phyloP scores from a whole-genome alignment of 305 asterid genomes.

The Solanum hybrid region DNA sequence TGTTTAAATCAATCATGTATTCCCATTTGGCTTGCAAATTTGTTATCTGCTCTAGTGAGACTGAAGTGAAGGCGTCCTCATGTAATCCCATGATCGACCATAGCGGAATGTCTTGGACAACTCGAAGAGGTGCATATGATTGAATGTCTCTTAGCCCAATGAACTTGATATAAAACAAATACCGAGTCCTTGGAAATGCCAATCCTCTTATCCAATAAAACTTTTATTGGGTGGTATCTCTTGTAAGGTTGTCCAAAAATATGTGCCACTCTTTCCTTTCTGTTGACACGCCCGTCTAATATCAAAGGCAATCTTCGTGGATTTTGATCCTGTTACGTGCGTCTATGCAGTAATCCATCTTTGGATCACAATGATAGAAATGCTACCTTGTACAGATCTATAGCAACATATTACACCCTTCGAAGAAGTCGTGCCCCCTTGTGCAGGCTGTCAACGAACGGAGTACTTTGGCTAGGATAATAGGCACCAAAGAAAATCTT shows the following conservation, averaged over 20 bases:
- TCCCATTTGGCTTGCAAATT: too few species aligned
- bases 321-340: not conserved
- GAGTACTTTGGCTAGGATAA: not conserved
- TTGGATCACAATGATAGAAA: not conserved
- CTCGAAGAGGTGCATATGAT: not conserved
- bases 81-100: not conserved
- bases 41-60: not conserved
- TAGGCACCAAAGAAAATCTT: not conserved
- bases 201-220: not conserved
- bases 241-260: not conserved
- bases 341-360: not conserved
- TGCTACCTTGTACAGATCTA: not conserved
- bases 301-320: not conserved
- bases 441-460: not conserved
- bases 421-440: not conserved
- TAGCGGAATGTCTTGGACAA: not conserved
- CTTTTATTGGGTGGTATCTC: not conserved
- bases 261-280: not conserved
- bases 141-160: not conserved
- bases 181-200: not conserved
- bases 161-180: not conserved
- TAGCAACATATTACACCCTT: too few species aligned
- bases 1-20: too few species aligned
- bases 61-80: not conserved
- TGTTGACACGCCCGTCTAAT: not conserved